phyloP scores from a whole-genome alignment of 2,329 filamentous ascomycete species.

The Pezicula radicicola region DNA sequence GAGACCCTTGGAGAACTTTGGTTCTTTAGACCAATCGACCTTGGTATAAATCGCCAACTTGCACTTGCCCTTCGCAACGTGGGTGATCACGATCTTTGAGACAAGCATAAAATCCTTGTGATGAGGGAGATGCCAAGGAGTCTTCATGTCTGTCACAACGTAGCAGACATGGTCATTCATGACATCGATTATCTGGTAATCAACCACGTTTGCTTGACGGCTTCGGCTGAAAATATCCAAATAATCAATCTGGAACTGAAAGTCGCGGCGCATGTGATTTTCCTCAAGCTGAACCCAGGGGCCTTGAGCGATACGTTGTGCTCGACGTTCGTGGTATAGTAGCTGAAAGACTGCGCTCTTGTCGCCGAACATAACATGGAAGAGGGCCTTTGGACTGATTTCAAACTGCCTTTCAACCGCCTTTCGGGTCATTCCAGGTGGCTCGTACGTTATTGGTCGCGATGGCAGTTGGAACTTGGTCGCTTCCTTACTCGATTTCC shows the following conservation, averaged over 20 bases:
- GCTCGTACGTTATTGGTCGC: slow-evolving; percentile 79
- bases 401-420: slow-evolving; percentile 81
- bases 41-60: slow-evolving; percentile 86
- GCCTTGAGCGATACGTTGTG: slow-evolving; percentile 77
- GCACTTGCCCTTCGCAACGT: slow-evolving; percentile 86
- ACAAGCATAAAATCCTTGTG: slow-evolving; percentile 75
- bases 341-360: slow-evolving; percentile 93
- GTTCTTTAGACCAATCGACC: slow-evolving; percentile 78
- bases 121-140: slow-evolving; percentile 72
- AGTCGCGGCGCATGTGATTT: slow-evolving; percentile 71
- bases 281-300: slow-evolving; percentile 76
- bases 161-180: slow-evolving; percentile 73
- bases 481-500: slow-evolving; percentile 24
- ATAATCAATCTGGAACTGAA: slow-evolving; percentile 74
- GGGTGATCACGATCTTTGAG: slow-evolving; percentile 90
- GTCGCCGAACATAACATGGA: slow-evolving; percentile 95
- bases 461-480: slow-evolving; percentile 77
- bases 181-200: slow-evolving; percentile 84
- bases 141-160: slow-evolving; percentile 60
- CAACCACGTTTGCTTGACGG: slow-evolving; percentile 62
- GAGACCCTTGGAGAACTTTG: slow-evolving; percentile 55
- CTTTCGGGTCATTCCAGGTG: slow-evolving; percentile 73
- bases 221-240: slow-evolving; percentile 62
- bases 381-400: slow-evolving; percentile 89
- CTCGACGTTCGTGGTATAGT: slow-evolving; percentile 79